A percentile compares a stretch with the other conserved stretches of the same genome.
Conservation (phyloP, 129 eudicot genomes). For the Calendula officinalis region DNA sequence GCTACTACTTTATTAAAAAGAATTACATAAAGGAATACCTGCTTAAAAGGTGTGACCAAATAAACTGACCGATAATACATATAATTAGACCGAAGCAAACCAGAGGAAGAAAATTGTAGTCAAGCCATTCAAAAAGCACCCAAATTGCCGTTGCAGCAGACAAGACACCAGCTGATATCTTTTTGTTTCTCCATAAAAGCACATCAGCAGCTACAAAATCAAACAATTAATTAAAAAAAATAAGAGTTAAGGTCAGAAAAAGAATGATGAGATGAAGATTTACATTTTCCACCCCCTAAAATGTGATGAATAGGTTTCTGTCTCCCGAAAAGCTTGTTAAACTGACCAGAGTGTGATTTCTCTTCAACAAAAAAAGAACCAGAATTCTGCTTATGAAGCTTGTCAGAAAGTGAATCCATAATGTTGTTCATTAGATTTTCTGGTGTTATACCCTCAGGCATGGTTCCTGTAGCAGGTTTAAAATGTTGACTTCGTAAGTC, state of each 20-base stretch:
- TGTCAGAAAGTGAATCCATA: slow-evolving; percentile 65
- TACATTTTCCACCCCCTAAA: slow-evolving; percentile 93
- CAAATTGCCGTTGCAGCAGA: slow-evolving; percentile 65
- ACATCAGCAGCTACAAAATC: slow-evolving; percentile 78
- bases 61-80: slow-evolving; percentile 64
- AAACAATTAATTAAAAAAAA: neutral
- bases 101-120: slow-evolving; percentile 76
- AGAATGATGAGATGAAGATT: slow-evolving; percentile 11
- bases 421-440: slow-evolving; percentile 69
- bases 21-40: slow-evolving; percentile 27
- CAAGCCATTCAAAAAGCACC: slow-evolving; percentile 95
- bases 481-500: slow-evolving; percentile 15
- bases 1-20: neutral
- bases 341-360: slow-evolving; percentile 46
- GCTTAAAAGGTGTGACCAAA: slow-evolving; percentile 54
- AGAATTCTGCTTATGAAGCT: slow-evolving; percentile 46
- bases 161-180: slow-evolving; percentile 75
- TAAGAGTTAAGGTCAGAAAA: neutral
- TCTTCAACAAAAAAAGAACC: slow-evolving; percentile 54
- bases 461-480: slow-evolving; percentile 33
- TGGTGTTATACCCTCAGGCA: slow-evolving; percentile 76
- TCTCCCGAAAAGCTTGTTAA: slow-evolving; percentile 80
- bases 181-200: slow-evolving; percentile 95
- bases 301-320: slow-evolving; percentile 69
- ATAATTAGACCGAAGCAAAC: slow-evolving; percentile 49